Evolutionary conservation across 2,329 filamentous ascomycete genomes (phyloP), one percentile per base, ranked within the genome.

Genomic region (Rhexocercosporidium sp.): DNA sequence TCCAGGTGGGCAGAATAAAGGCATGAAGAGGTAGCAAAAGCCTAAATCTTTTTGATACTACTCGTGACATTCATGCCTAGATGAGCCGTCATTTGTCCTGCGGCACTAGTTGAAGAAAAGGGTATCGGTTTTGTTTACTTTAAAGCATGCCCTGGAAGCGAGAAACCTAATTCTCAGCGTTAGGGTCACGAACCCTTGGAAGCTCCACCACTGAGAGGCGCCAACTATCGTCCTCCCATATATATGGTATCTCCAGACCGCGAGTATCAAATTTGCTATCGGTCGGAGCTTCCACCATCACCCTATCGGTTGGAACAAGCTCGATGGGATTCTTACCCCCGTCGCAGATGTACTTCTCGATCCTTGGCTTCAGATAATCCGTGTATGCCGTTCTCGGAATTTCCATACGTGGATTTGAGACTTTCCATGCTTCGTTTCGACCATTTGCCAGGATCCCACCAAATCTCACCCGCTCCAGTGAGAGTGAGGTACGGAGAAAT

Each of bases 391-490:
- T 57, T 18, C n/a, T 4, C 2, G 20, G 34, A 18, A 25, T 16
- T 3, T 57, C n/a, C 8, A 3, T 14, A 9, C 12, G 34, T 2
- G 31, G 14, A 14, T 20, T n/a, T 14, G 20, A 12, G 12, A 57
- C 54, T 25, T 57, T 57, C 54, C 54, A 57, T 18, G 54, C 54
- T 8, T 57, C 54, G 5, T 57, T 57, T 27, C 54, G n/a, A 5
- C 54, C 54, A 27, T 57, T 57, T 18, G 31, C 31, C 20, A 57
- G 20, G 4, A 57, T 25, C 20, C 54, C 54, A 25, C 31, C 31
- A n/a, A 57, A 57, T 25, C 9, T 41, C 54, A 57, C 41, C 1
- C 54, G 31, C 1, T 25, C 2, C 1, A 57, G 20, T 9, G 54
- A 39, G 6, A 57, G 34, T 16, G 29, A 39, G 20, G 31, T 41